Conservation (phyloP, 106 monocot species). For the Dendrobium nobile region DNA sequence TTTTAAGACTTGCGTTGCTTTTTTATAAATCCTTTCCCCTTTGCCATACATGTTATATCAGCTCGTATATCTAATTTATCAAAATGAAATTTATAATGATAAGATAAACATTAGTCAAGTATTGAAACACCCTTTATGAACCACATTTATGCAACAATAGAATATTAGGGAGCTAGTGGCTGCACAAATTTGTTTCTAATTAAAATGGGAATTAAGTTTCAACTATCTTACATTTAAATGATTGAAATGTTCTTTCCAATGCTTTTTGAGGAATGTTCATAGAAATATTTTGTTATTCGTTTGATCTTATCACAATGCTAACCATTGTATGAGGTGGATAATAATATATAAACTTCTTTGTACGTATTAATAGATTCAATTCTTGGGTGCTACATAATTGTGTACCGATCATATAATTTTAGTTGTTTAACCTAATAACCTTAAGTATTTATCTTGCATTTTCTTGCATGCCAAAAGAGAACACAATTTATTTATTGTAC, state of each 20-base stretch:
- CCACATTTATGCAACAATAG: background rate
- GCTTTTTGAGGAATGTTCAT: background rate
- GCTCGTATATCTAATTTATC: background rate
- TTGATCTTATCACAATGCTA: background rate
- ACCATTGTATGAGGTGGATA: background rate
- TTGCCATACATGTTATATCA: background rate
- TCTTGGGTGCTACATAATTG: background rate
- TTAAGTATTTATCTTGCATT: background rate
- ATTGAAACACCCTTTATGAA: background rate
- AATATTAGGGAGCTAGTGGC: background rate
- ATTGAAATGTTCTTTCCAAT: background rate
- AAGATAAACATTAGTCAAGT: background rate
- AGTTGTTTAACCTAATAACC: background rate
- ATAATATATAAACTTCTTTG: background rate
- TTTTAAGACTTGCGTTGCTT: background rate
- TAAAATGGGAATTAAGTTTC: background rate
- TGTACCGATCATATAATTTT: background rate
- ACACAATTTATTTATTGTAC: background rate
- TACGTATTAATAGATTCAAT: background rate
- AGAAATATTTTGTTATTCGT: background rate
- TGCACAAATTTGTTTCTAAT: background rate
- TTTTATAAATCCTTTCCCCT: background rate
- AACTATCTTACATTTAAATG: background rate
- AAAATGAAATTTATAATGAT: conserved; percentile 3
- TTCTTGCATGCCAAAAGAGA: background rate